Conservation (phyloP, 331 rosid genomes). For the Spiraea crenata region DNA sequence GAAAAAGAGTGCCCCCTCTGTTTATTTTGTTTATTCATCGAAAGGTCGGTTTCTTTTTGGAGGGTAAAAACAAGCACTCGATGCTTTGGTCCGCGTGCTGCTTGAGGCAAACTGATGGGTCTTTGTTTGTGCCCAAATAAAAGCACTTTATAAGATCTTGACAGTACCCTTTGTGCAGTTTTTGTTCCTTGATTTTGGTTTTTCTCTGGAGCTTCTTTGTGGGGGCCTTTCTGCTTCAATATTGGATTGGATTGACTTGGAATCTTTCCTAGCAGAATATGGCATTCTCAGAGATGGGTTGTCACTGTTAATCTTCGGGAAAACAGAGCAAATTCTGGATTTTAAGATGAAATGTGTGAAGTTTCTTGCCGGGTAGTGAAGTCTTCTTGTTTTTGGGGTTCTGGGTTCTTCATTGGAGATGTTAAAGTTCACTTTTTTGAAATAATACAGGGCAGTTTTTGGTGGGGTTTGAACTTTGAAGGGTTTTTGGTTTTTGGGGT, state of each 20-base stretch:
- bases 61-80: slow-evolving; percentile 45
- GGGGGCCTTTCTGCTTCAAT: slow-evolving; percentile 24
- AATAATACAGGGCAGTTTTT: slow-evolving; percentile 15
- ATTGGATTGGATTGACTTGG: slow-evolving; percentile 35
- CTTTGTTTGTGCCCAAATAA: slow-evolving; percentile 20
- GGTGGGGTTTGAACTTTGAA: neutral
- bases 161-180: slow-evolving; percentile 57
- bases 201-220: slow-evolving; percentile 23
- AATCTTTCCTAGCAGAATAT: slow-evolving; percentile 32
- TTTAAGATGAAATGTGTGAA: slow-evolving; percentile 17
- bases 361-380: slow-evolving; percentile 9
- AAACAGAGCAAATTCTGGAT: slow-evolving; percentile 21
- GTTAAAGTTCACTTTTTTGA: slow-evolving; percentile 34
- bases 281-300: slow-evolving; percentile 37
- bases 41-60: slow-evolving; percentile 78
- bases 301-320: slow-evolving; percentile 12
- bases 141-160: slow-evolving; percentile 43
- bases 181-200: slow-evolving; percentile 59
- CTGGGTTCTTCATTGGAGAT: slow-evolving; percentile 31
- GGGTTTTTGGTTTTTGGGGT: slow-evolving; percentile 28
- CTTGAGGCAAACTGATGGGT: slow-evolving; percentile 48
- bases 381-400: slow-evolving; percentile 28
- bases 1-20: slow-evolving; percentile 5
- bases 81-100: slow-evolving; percentile 86
- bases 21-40: slow-evolving; percentile 40